A percentile compares a stretch with the other conserved stretches of the same genome.
Conservation (phyloP, 2,329 filamentous ascomycete genomes). For the Purpureocillium lavendulum region DNA sequence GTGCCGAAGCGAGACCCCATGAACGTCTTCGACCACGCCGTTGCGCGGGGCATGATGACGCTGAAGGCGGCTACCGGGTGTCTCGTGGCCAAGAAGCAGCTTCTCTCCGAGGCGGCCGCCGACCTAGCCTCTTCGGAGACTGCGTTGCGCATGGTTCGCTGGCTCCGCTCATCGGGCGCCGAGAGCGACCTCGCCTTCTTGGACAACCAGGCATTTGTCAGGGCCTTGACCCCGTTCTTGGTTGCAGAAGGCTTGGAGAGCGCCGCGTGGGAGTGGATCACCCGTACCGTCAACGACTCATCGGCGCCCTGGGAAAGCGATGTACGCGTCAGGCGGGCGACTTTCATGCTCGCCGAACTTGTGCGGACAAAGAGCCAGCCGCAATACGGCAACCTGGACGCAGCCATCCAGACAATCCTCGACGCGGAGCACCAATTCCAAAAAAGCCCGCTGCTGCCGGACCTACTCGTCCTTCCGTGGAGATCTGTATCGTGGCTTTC, state of each 20-base stretch:
- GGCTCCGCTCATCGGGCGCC: constrained; percentile 43
- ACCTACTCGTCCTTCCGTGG: constrained; percentile 36
- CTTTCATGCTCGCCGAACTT: constrained; percentile 28
- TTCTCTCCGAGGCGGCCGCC: constrained; percentile 20
- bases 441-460: constrained; percentile 22
- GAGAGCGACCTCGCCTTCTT: constrained; percentile 40
- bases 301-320: constrained; percentile 11
- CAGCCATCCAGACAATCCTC: constrained; percentile 38
- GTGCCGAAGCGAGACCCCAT: constrained; percentile 33
- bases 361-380: constrained; percentile 33
- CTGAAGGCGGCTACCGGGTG: constrained; percentile 44
- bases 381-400: constrained; percentile 34
- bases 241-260: constrained; percentile 43
- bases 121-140: constrained; percentile 34
- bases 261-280: constrained; percentile 45
- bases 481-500: constrained; percentile 39
- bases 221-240: constrained; percentile 38
- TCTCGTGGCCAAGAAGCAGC: constrained; percentile 36
- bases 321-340: constrained; percentile 17
- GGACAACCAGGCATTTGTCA: constrained; percentile 26
- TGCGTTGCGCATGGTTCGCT: constrained; percentile 39
- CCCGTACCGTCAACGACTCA: constrained; percentile 25
- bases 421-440: constrained; percentile 35
- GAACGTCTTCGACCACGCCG: constrained; percentile 48
- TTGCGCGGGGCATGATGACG: constrained; percentile 48